phyloP scores from a whole-genome alignment of 345 rosid genomes.

The Boechera retrofracta region DNA sequence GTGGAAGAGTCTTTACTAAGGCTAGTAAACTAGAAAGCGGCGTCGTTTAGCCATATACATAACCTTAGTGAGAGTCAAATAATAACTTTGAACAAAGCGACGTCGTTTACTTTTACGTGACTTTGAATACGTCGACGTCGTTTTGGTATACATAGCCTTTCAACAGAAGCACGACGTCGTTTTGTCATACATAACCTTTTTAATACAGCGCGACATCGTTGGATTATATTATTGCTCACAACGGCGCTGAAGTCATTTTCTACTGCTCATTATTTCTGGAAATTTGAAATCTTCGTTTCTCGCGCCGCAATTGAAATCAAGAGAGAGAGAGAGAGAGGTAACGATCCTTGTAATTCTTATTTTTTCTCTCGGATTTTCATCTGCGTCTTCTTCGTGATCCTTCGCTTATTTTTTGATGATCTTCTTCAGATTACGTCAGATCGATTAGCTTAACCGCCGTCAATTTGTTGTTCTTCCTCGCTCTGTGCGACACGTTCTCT shows the following conservation, averaged over 20 bases:
- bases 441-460: slow-evolving; percentile 24
- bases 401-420: neutral
- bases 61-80: too few species aligned
- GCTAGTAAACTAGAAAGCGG: neutral
- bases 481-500: slow-evolving; percentile 22
- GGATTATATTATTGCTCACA: neutral
- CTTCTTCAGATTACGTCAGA: slow-evolving; percentile 18
- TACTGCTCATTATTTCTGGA: slow-evolving; percentile 13
- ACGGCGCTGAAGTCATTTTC: neutral
- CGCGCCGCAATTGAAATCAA: slow-evolving; percentile 42
- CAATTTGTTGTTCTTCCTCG: slow-evolving; percentile 19
- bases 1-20: neutral
- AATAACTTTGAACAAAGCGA: too few species aligned
- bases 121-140: too few species aligned
- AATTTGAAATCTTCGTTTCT: slow-evolving; percentile 36
- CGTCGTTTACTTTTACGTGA: too few species aligned
- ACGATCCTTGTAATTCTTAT: slow-evolving; percentile 9
- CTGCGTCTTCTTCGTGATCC: slow-evolving; percentile 14
- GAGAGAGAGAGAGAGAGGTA: slow-evolving; percentile 35
- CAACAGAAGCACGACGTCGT: neutral
- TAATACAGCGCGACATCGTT: neutral
- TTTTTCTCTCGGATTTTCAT: slow-evolving; percentile 16
- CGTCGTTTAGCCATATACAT: neutral
- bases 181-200: neutral
- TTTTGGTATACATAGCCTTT: too few species aligned